Evolutionary conservation across 106 monocot genomes (phyloP).

Genomic region (Dendrobium catenatum): DNA sequence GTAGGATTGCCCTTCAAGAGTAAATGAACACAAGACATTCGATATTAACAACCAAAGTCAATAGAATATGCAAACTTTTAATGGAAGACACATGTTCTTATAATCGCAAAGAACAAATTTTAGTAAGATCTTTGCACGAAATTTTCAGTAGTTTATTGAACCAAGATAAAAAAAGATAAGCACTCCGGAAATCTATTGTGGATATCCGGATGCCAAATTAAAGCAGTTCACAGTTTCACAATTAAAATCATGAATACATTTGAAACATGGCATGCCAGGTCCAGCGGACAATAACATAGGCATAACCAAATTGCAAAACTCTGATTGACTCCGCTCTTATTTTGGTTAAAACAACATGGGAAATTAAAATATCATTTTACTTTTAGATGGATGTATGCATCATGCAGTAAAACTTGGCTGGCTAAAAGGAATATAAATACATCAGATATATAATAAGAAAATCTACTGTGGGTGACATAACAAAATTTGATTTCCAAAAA

Average conservation of each 20-base stretch:
- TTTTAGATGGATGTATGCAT: not conserved
- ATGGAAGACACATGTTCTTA: not conserved
- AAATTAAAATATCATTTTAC: not conserved
- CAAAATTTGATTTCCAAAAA: not conserved
- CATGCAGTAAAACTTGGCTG: not conserved
- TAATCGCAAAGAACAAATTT: not conserved
- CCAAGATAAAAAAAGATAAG: not conserved
- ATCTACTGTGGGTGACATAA: not conserved
- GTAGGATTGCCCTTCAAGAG: slow-evolving; percentile 60
- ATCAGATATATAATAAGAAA: not conserved
- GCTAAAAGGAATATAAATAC: not conserved
- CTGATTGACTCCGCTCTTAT: not conserved
- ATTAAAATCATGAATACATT: not conserved
- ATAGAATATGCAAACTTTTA: not conserved
- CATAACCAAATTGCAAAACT: not conserved
- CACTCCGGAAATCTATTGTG: not conserved
- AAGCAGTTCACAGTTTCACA: not conserved
- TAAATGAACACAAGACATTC: not conserved
- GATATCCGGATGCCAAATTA: not conserved
- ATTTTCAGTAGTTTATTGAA: not conserved
- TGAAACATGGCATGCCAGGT: not conserved
- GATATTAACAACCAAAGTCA: not conserved
- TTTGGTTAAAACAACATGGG: not conserved
- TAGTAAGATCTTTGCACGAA: not conserved
- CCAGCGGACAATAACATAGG: not conserved